Conservation (phyloP, 2,329 filamentous ascomycete species). For the Trichoderma citrinoviride region DNA sequence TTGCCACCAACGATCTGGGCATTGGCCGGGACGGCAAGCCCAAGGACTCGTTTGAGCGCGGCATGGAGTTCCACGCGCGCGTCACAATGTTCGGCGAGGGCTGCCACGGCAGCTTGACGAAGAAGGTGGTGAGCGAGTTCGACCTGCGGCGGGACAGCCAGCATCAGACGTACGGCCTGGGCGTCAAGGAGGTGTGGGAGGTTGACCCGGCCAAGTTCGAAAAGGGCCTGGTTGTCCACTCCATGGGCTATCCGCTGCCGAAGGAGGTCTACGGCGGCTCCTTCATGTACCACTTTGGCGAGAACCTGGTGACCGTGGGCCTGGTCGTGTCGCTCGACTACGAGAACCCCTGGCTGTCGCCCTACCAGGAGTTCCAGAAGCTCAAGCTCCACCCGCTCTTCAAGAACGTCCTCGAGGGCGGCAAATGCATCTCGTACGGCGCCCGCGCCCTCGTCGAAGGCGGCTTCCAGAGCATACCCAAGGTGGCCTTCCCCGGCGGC, state of each 20-base stretch:
- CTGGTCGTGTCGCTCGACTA: conserved; percentile 94
- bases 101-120: conserved; percentile 91
- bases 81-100: conserved; percentile 92
- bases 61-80: conserved; percentile 96
- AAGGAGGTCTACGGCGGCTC: conserved; percentile 90
- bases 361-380: conserved; percentile 96
- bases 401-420: conserved; percentile 80
- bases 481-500: conserved; percentile 92
- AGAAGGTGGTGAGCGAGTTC: conserved; percentile 93
- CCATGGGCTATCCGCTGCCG: conserved; percentile 87
- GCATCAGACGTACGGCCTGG: conserved; percentile 91
- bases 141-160: conserved; percentile 85
- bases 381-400: conserved; percentile 98
- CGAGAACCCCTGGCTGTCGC: conserved; percentile 91
- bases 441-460: conserved; percentile 90
- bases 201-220: conserved; percentile 88
- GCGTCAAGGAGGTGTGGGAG: conserved; percentile 97
- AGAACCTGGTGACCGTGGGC: conserved; percentile 90
- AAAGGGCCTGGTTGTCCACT: conserved; percentile 80
- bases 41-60: conserved; percentile 88
- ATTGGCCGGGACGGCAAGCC: conserved; percentile 77
- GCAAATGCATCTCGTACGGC: conserved; percentile 96
- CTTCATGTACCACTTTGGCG: conserved; percentile 99
- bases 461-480: conserved; percentile 96
- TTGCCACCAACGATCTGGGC: conserved; percentile 93